Base-by-base conservation (phyloP, 768 basidiomycete genomes). In the Rhodotorula kratochvilovae region DNA sequence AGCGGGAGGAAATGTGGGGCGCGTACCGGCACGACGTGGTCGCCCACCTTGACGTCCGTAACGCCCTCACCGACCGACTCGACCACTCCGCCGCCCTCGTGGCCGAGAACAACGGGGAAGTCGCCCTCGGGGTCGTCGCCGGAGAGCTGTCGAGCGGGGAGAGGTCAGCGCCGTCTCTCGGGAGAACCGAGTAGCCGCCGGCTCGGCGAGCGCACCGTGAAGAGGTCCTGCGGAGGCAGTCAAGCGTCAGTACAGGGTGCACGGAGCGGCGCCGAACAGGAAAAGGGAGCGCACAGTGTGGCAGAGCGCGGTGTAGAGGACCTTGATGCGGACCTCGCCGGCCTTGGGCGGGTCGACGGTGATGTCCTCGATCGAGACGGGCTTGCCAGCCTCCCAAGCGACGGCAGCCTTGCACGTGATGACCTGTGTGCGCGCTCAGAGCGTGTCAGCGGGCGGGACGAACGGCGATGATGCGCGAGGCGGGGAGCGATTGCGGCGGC, bases 21-120 rank as follows among this genome's bases (percentile, higher is more conserved):
- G 25, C 76, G 93, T 63, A 99, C 86, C 29, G 96, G 96, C 74
- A 99, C 87, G 77, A 98, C 96, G 84, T 97, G 95, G 80, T 99
- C 95, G 33, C 95, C 96, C 35, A 85, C 84, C 76, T 85, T 83
- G 51, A 90, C 88, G 75, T 81, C 86, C 33, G 90, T 91, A n/a
- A 99, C 96, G 46, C 91, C 92, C 80, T 92, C 91, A 53, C 96
- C 96, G 39, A 99, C 85, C n/a, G 90, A 92, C 83, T 99, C 96
- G 72, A 98, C 92, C 61, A 93, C 84, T 58, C 91, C 92, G 71
- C 91, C 92, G 66, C 94, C 93, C 70, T 78, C 77, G 73, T 78
- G 77, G 1, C 77, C 76, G 42, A 77, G 72, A 15, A 79, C 73
- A 29, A 68, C 71, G 29, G 79, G 77, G 76, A 79, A 79, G 23